Base-by-base conservation (phyloP, 768 basidiomycete genomes). In the Auricularia cornea region DNA sequence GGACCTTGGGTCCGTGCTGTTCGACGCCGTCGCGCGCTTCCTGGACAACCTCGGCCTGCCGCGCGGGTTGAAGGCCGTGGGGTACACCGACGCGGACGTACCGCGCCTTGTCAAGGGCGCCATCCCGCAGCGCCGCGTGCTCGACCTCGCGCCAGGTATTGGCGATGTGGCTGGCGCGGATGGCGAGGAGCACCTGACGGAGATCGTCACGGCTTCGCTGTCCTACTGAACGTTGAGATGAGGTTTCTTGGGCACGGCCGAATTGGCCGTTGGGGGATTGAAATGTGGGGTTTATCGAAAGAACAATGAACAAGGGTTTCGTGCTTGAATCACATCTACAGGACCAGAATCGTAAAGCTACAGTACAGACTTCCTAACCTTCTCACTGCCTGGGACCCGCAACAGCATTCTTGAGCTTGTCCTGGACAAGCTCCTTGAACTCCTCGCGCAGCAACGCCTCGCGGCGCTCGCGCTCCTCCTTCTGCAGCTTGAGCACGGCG, bases 61-160 rank as follows among this genome's bases (percentile, higher is more conserved):
- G 26, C 84, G 94, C 62, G 94, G 94, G 8, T 72, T 97, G 67
- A 88, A 86, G 70, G 90, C 88, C 30, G 78, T 97, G 48, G 94
- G 89, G 52, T 94, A 92, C 71, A 82, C 79, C 29, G 76, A 78
- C 23, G 77, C 74, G 23, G 92, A 95, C 68, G 78, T 94, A 12
- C 76, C 80, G 32, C 82, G 77, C 75, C 83, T 98, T 16, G 96
- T 97, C 1, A 86, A 95, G 64, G 95, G 96, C 3, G 92, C 95
- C 23, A 72, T 98, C 56, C 96, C 96, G 18, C 96, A 98, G 74
- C 77, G 93, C 62, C 83, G 95, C 20, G 95, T 98, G 3, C 74
- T 98, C 66, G 94, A 97, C 72, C 80, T 98, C 31, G 96, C 96
- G 8, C 96, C 95, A 18, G 89, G 90, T 59, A 87, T 96, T 67